phyloP scores from a whole-genome alignment of 2,329 filamentous ascomycete species.

The Fusarium robinianum region DNA sequence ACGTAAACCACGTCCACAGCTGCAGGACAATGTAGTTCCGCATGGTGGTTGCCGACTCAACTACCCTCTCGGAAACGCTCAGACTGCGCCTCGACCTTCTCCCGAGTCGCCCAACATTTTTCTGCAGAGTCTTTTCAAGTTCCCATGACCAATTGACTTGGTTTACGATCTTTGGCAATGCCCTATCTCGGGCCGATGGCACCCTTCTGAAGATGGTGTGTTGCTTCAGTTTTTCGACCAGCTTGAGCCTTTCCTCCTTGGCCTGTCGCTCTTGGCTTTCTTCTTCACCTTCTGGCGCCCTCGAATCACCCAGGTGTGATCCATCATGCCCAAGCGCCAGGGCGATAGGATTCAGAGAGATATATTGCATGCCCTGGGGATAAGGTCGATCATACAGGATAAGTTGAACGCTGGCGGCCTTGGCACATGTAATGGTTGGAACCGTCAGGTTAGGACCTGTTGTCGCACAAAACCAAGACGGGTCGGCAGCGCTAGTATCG shows the following conservation, averaged over 20 bases:
- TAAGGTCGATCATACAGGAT: conserved; percentile 87
- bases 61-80: conserved; percentile 92
- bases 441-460: conserved; percentile 55
- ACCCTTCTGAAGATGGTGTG: conserved; percentile 82
- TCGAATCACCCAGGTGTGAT: conserved; percentile 43
- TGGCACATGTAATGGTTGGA: conserved; percentile 76
- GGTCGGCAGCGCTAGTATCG: conserved; percentile 57
- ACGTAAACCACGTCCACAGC: conserved; percentile 70
- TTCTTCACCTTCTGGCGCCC: conserved; percentile 69
- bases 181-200: conserved; percentile 80
- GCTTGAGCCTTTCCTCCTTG: conserved; percentile 63
- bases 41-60: conserved; percentile 87
- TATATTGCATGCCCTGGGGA: conserved; percentile 91
- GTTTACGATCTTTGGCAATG: conserved; percentile 79
- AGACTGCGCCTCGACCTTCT: conserved; percentile 79
- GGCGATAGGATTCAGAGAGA: conserved; percentile 87
- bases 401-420: conserved; percentile 77
- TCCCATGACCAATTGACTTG: conserved; percentile 98
- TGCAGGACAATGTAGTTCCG: conserved; percentile 73
- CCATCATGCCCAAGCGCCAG: conserved; percentile 80
- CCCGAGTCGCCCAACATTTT: conserved; percentile 85
- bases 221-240: conserved; percentile 85
- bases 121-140: conserved; percentile 81
- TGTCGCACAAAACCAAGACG: conserved; percentile 69
- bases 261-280: conserved; percentile 63